Conservation (phyloP, 352 stramenopile genomes). For the Phytopythium montanum region DNA sequence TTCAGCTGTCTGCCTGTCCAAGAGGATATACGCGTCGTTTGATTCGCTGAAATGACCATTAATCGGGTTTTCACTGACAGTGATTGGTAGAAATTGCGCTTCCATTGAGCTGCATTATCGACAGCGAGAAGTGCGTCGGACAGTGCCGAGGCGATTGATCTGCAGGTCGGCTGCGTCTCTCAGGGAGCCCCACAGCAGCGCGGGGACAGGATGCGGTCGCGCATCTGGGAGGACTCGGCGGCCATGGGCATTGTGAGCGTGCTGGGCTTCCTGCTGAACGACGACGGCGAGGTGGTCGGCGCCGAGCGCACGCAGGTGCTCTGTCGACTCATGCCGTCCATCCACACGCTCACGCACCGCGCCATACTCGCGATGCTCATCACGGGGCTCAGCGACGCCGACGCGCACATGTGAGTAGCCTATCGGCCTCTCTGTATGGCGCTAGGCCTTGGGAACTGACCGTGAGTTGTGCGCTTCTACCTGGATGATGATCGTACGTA, state of each 20-base stretch:
- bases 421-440: too few relatives aligned
- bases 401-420: conserved; percentile 53
- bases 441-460: not conserved
- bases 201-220: conserved; percentile 39
- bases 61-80: too few relatives aligned
- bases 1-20: not conserved
- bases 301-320: conserved; percentile 72
- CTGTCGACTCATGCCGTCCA: conserved; percentile 82
- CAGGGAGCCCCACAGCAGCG: too few relatives aligned
- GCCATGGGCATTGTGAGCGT: conserved; percentile 83
- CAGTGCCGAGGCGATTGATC: too few relatives aligned
- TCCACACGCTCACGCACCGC: conserved; percentile 75
- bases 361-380: conserved; percentile 76
- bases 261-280: conserved; percentile 78
- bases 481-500: not conserved
- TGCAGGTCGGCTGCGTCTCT: too few relatives aligned
- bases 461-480: not conserved
- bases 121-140: too few relatives aligned
- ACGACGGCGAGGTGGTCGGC: conserved; percentile 70
- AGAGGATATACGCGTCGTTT: too few relatives aligned
- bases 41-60: too few relatives aligned
- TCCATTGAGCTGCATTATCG: too few relatives aligned
- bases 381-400: conserved; percentile 58
- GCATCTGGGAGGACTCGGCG: conserved; percentile 73
- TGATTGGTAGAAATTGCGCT: too few relatives aligned